phyloP scores from a whole-genome alignment of 192 early-diverging fungal species.

The Umbelopsis sp. region DNA sequence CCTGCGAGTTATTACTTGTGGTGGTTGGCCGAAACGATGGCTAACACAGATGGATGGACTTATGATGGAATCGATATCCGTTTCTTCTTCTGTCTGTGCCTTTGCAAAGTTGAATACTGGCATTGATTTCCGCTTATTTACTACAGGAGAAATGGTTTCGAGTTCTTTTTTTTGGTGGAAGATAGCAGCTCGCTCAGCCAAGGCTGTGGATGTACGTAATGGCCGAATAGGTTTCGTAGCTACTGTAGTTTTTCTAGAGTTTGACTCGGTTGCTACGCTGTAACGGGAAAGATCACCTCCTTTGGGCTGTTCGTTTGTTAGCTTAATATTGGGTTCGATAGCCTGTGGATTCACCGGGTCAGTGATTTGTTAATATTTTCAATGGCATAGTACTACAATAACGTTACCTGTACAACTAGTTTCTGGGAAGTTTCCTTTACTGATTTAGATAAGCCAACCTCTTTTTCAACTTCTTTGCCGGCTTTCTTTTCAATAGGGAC shows the following conservation, averaged over 20 bases:
- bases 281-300: background rate
- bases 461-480: background rate
- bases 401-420: too few species aligned
- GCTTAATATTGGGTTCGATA: background rate
- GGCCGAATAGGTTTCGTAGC: background rate
- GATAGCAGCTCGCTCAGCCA: conserved; percentile 2
- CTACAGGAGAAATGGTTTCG: background rate
- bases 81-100: background rate
- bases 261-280: background rate
- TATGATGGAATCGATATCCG: background rate
- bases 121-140: conserved; percentile 5
- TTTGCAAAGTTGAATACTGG: background rate
- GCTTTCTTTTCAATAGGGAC: background rate
- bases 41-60: conserved; percentile 9
- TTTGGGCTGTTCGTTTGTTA: background rate
- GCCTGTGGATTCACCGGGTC: background rate
- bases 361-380: too few species aligned
- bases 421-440: too few species aligned
- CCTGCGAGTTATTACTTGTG: background rate
- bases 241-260: background rate
- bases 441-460: background rate
- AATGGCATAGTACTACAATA: too few species aligned
- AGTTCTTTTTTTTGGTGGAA: background rate
- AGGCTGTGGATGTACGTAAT: background rate
- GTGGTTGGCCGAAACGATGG: background rate